These are phyloP conservation scores for Abrus precatorius DNA, from an alignment of 306 rosid genomes.

Conservation along the genomic window DNA sequence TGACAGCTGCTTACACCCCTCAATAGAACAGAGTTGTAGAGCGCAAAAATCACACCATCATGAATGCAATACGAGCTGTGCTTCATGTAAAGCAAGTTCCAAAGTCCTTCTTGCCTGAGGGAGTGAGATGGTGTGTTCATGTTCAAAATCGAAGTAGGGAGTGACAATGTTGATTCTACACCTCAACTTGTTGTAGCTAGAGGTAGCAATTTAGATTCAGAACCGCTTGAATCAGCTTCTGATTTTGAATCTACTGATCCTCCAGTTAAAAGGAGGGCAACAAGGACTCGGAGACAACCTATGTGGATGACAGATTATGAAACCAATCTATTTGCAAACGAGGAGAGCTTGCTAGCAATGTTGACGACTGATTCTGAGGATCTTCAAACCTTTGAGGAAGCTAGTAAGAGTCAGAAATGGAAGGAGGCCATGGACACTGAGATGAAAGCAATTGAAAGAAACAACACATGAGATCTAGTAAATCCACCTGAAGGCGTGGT, in stretches of 20 bases:
- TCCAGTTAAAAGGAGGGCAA: neutral
- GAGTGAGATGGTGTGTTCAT: no score
- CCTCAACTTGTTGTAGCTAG: neutral
- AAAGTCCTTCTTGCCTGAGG: neutral
- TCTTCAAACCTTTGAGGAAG: conserved; percentile 8
- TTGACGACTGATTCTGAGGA: neutral
- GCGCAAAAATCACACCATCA: no score
- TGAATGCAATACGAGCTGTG: no score
- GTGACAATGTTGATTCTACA: neutral
- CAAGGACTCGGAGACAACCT: neutral
- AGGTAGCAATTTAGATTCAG: neutral
- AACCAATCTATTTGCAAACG: neutral
- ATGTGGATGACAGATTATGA: neutral
- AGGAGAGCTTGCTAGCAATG: neutral
- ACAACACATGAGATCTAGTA: neutral
- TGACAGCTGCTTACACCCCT: no score
- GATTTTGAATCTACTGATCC: conserved; percentile 1
- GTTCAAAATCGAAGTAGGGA: neutral
- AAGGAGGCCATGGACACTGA: neutral
- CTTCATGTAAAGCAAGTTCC: no score
- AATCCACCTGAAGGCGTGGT: neutral
- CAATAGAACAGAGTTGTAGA: no score
- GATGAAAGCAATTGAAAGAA: conserved; percentile 1
- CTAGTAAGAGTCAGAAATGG: neutral
- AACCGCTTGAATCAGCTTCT: neutral